Percentiles rank a stretch among this genome's conserved stretches.
phyloP scores from a whole-genome alignment of 768 basidiomycete genomes.

The Russula emetica region DNA sequence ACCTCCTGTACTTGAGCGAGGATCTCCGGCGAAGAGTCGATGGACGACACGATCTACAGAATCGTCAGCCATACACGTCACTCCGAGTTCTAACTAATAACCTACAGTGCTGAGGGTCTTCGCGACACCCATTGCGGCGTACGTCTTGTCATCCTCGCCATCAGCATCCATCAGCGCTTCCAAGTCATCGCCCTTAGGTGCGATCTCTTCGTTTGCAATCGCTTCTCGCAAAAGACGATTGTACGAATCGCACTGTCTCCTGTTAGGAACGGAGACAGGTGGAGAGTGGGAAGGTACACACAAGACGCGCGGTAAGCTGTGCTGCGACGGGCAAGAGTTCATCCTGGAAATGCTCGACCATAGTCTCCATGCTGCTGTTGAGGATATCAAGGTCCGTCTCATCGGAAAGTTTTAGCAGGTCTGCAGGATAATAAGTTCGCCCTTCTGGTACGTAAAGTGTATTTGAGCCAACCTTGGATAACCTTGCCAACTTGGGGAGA shows the following conservation, averaged over 20 bases:
- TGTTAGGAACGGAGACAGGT: conserved; percentile 8
- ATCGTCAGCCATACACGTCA: conserved; percentile 2
- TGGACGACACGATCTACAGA: conserved; percentile 63
- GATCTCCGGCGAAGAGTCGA: conserved; percentile 71
- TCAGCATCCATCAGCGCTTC: conserved; percentile 50
- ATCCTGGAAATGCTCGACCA: conserved; percentile 81
- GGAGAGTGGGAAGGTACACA: conserved; percentile 36
- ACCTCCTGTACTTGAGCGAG: conserved; percentile 77
- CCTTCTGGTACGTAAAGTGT: not conserved
- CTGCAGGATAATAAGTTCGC: conserved; percentile 36
- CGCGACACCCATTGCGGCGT: conserved; percentile 80
- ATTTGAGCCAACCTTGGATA: conserved; percentile 57
- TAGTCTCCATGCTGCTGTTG: conserved; percentile 76
- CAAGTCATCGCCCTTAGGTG: conserved; percentile 47
- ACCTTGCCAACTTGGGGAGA: conserved; percentile 79
- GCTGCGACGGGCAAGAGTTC: conserved; percentile 83
- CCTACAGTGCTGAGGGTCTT: conserved; percentile 79
- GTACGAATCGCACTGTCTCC: conserved; percentile 73
- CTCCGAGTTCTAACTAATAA: conserved; percentile 4
- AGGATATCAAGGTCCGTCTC: conserved; percentile 86
- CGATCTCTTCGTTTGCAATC: conserved; percentile 47
- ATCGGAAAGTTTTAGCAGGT: conserved; percentile 84
- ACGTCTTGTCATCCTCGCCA: conserved; percentile 79
- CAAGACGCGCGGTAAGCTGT: conserved; percentile 72
- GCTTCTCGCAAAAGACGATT: conserved; percentile 71